Conservation (phyloP, 2,329 filamentous ascomycete species). For the Penicillium sp. region DNA sequence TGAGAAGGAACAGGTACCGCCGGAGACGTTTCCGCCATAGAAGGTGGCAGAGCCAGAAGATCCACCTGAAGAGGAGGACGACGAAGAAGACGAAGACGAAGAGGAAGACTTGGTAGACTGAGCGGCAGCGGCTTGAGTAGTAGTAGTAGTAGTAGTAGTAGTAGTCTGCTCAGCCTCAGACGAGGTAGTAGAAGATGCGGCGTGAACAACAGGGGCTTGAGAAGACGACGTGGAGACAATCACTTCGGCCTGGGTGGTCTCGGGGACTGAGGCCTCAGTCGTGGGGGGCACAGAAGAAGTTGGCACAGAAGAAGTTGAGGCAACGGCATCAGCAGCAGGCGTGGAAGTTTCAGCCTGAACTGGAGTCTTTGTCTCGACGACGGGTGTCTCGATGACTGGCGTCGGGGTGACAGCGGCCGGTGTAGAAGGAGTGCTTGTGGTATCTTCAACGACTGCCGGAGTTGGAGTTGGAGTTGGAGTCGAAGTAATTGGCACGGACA, state of each 20-base stretch:
- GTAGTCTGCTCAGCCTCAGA: not conserved
- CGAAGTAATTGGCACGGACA: constrained; percentile 24
- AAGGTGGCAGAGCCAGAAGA: constrained; percentile 54
- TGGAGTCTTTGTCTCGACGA: constrained; percentile 3
- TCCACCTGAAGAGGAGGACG: constrained; percentile 17
- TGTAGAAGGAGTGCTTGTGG: constrained; percentile 18
- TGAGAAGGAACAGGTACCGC: constrained; percentile 67
- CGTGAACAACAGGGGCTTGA: constrained; percentile 7
- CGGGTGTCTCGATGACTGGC: constrained; percentile 2
- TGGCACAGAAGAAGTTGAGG: not conserved
- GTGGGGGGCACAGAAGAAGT: constrained; percentile 6
- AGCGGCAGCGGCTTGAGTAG: not conserved
- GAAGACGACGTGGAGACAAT: constrained; percentile 4
- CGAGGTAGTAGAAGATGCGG: constrained; percentile 4
- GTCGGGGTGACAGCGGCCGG: constrained; percentile 8
- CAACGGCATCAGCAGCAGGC: constrained; percentile 3
- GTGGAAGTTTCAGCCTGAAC: constrained; percentile 4
- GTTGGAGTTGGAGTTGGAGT: constrained; percentile 19
- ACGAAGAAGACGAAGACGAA: constrained; percentile 1
- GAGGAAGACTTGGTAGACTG: constrained; percentile 5
- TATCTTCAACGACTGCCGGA: constrained; percentile 13
- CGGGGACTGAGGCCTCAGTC: constrained; percentile 5
- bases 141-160: too few species aligned
- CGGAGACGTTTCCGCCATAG: constrained; percentile 60
- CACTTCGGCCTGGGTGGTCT: constrained; percentile 5